Evolutionary conservation across 352 stramenopile genomes (phyloP), one percentile per base, ranked within the genome.

Genomic region (Globisporangium iwayamae): DNA sequence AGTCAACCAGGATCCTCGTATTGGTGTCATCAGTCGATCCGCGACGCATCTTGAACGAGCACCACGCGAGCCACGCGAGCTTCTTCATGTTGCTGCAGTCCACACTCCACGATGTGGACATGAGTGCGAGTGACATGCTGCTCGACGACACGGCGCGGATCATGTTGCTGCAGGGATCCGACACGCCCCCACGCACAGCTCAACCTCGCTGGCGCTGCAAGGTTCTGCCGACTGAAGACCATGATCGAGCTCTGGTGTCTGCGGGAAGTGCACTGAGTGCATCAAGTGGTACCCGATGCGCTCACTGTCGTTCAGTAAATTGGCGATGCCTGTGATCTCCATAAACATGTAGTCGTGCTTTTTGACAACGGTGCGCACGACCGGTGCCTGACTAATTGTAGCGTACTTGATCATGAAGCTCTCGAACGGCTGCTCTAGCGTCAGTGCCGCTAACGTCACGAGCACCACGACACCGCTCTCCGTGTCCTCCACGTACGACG

Each of bases 321-420:
- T 41, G 0, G 62, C 68, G 5, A 72, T 62, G 11, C 81, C 78
- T 10, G 77, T 88, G 8, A 72, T 64, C 50, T 90, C 77, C 51
- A 87, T 60, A 62, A 80, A 81, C 13, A 88, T 77, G n/a, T 83
- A 71, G 55, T 88, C 81, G 38, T 75, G 68, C 25, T 80, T 80
- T 62, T 77, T 82, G 38, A 83, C 73, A 9, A 81, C 56, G 0
- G 78, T 41, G n/a, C 72, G 73, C 32, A 75, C 50, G 8, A 63
- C 16, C 5, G 46, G 16, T 14, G 46, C 20, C 36, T 57, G 67
- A 25, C 66, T 70, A 22, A 80, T 65, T 39, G 68, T 70, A 10
- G 56, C 56, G 65, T 69, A 76, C 57, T 74, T 76, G 55, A 76
- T 47, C 14, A 56, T 66, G 55, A 79, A 55, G 50, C 69, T 75